Percentiles rank a stretch among this genome's conserved stretches.
These are phyloP conservation scores for Ocimum tenuiflorum DNA, from an alignment of 257 asterid genomes.

Conservation along the genomic window DNA sequence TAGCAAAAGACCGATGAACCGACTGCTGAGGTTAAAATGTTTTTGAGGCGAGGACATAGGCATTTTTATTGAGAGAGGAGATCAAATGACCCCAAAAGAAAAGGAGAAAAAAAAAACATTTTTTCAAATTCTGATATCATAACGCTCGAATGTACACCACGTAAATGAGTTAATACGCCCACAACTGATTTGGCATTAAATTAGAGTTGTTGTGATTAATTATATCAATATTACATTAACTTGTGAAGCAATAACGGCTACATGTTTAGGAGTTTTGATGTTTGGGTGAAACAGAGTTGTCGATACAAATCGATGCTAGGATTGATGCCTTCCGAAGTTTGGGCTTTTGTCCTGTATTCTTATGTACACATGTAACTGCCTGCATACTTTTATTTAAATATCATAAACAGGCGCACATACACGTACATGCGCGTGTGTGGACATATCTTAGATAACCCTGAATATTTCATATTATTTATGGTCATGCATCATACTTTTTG, in stretches of 20 bases:
- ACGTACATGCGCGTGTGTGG: background rate
- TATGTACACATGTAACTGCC: background rate
- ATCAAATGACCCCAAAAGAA: background rate
- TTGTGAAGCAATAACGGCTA: slow-evolving; percentile 5
- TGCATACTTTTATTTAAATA: background rate
- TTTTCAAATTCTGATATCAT: background rate
- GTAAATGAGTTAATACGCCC: too few species aligned
- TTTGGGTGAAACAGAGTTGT: background rate
- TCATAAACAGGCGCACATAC: too few species aligned
- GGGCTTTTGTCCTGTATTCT: background rate
- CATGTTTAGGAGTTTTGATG: slow-evolving; percentile 6
- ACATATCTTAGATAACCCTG: background rate
- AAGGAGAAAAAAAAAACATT: background rate
- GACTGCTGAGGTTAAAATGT: background rate
- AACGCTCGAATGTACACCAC: too few species aligned
- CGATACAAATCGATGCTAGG: background rate
- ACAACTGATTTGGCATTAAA: too few species aligned
- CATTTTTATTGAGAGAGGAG: background rate
- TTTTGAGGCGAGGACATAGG: background rate
- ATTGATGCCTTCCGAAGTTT: slow-evolving; percentile 7
- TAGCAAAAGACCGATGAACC: background rate
- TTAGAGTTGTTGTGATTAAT: too few species aligned
- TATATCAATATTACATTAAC: too few species aligned
- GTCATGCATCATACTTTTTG: too few species aligned
- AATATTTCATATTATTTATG: background rate